Percentiles rank a stretch among this genome's conserved stretches.
These are phyloP conservation scores for Aspergillus chevalieri DNA, from an alignment of 2,329 filamentous ascomycete species.

Conservation along the genomic window DNA sequence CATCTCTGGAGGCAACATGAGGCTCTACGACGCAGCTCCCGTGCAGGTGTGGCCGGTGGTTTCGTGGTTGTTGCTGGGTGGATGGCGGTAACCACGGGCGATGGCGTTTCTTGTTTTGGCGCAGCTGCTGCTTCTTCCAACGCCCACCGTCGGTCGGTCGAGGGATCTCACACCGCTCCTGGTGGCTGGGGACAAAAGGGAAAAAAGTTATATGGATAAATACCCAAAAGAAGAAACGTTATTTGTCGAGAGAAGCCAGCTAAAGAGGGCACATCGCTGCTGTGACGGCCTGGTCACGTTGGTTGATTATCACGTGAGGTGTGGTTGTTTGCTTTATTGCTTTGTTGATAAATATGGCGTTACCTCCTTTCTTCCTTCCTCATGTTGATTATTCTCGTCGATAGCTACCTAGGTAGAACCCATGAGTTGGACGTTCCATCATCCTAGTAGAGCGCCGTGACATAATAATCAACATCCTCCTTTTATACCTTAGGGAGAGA, in stretches of 20 bases:
- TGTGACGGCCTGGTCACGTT: too few relatives aligned
- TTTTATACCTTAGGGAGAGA: too few relatives aligned
- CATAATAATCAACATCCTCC: too few relatives aligned
- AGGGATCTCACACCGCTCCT: conserved; percentile 7
- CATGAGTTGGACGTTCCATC: too few relatives aligned
- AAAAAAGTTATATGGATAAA: not conserved
- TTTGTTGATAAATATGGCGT: too few relatives aligned
- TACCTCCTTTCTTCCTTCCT: too few relatives aligned
- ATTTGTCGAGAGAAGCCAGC: not conserved
- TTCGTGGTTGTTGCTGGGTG: conserved; percentile 17
- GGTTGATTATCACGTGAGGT: too few relatives aligned
- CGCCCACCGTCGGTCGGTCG: conserved; percentile 18
- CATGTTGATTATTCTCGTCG: too few relatives aligned
- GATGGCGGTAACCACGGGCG: conserved; percentile 21
- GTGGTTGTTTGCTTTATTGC: too few relatives aligned
- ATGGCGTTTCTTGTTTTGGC: conserved; percentile 24
- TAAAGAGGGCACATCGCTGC: conserved; percentile 19
- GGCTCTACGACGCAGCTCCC: conserved; percentile 10
- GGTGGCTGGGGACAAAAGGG: not conserved
- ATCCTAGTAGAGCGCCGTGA: too few relatives aligned
- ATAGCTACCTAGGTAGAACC: too few relatives aligned
- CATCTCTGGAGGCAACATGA: conserved; percentile 27
- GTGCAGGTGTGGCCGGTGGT: conserved; percentile 7
- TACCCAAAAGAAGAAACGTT: not conserved
- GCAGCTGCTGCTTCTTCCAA: conserved; percentile 5